Conservation (phyloP, 139 green algal species). For the Chlamydomonas schloesseri region DNA sequence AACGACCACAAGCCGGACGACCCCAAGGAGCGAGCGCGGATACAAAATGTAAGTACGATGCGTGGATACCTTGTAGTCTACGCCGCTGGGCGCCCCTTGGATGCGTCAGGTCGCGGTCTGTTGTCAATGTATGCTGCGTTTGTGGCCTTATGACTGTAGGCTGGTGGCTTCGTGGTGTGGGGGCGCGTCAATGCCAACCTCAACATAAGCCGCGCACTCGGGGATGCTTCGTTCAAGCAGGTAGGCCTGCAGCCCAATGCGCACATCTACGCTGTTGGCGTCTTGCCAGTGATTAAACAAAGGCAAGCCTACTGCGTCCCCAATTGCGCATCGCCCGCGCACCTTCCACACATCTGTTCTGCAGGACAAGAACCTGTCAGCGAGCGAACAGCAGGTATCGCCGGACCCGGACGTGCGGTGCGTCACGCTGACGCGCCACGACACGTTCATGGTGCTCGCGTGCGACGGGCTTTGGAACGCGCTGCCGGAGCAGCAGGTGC, state of each 20-base stretch:
- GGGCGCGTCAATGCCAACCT: slow-evolving; percentile 56
- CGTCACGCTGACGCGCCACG: slow-evolving; percentile 24
- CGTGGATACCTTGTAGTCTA: too few species aligned
- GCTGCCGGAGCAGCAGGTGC: slow-evolving; percentile 42
- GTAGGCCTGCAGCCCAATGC: too few species aligned
- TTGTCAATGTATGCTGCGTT: too few species aligned
- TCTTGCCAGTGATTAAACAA: too few species aligned
- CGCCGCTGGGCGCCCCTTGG: too few species aligned
- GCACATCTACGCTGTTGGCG: too few species aligned
- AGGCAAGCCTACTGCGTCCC: too few species aligned
- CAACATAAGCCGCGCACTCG: slow-evolving; percentile 51
- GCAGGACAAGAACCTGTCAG: slow-evolving; percentile 27
- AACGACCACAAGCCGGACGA: slow-evolving; percentile 50
- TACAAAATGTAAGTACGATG: slow-evolving; percentile 20
- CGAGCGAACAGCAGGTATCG: slow-evolving; percentile 47
- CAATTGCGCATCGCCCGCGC: too few species aligned
- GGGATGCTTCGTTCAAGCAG: slow-evolving; percentile 56
- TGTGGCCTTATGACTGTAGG: too few species aligned
- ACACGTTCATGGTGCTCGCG: slow-evolving; percentile 48
- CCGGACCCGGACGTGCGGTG: slow-evolving; percentile 45
- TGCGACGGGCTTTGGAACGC: slow-evolving; percentile 56
- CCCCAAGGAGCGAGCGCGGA: slow-evolving; percentile 36
- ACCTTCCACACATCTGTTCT: neutral
- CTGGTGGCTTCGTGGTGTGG: slow-evolving; percentile 50
- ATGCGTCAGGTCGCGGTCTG: too few species aligned